Percentiles rank a stretch among this genome's conserved stretches.
phyloP scores from a whole-genome alignment of 1,284 basidiomycete species.

The Cystobasidium sp. region DNA sequence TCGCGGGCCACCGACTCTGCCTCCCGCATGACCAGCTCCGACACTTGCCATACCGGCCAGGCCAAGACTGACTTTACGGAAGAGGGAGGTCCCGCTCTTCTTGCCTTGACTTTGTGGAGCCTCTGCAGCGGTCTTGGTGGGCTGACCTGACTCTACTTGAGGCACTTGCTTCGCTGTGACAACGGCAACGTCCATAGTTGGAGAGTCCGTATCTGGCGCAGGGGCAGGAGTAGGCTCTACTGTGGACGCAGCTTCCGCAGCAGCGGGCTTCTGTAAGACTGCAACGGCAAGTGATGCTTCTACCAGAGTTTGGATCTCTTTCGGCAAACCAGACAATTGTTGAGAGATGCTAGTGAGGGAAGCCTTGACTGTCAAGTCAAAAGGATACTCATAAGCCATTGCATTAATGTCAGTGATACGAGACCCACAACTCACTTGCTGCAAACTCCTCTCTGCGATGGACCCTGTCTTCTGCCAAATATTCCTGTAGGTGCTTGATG shows the following conservation, averaged over 20 bases:
- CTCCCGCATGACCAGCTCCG: conserved; percentile 1
- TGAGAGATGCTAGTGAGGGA: conserved; percentile 19
- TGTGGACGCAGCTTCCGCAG: not conserved
- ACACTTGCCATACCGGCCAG: conserved; percentile 18
- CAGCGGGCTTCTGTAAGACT: not conserved
- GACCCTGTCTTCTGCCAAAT: conserved; percentile 17
- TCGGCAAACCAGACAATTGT: conserved; percentile 19
- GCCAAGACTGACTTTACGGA: conserved; percentile 37
- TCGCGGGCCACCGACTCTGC: conserved; percentile 30
- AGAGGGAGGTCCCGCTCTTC: conserved; percentile 21
- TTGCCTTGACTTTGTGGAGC: conserved; percentile 1
- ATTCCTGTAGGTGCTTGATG: conserved; percentile 32
- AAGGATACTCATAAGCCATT: not conserved
- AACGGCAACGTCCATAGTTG: not conserved
- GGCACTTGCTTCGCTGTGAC: not conserved
- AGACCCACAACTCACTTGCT: conserved; percentile 17
- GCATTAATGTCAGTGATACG: not conserved
- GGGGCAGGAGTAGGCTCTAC: conserved; percentile 8
- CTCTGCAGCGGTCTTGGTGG: not conserved
- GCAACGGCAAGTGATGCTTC: conserved; percentile 27
- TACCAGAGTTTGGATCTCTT: conserved; percentile 27
- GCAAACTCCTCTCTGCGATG: conserved; percentile 35
- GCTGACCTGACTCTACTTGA: not conserved
- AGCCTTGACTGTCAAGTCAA: conserved; percentile 14
- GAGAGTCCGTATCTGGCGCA: conserved; percentile 21